Evolutionary conservation across 345 rosid genomes (phyloP).

Genomic region (Dovyalis caffra): DNA sequence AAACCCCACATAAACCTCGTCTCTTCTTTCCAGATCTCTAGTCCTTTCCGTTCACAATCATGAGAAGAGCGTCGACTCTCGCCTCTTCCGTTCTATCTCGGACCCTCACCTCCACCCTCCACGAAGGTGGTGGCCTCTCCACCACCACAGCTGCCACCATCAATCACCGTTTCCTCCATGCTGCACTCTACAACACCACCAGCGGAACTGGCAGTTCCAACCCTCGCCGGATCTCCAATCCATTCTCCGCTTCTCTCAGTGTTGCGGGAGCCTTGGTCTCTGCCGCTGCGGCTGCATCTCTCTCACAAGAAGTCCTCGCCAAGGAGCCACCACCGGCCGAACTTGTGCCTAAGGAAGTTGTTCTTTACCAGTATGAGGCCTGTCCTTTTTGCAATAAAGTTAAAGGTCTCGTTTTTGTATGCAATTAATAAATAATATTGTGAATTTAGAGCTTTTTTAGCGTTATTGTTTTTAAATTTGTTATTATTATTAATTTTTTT

Average conservation of each 20-base stretch:
- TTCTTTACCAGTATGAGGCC: constrained; percentile 92
- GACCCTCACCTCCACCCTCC: constrained; percentile 21
- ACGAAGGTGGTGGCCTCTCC: constrained; percentile 15
- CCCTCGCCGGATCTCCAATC: constrained; percentile 32
- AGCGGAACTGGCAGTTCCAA: constrained; percentile 19
- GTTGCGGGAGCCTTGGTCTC: constrained; percentile 38
- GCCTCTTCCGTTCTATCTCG: constrained; percentile 37
- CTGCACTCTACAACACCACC: constrained; percentile 37
- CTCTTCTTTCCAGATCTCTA: background rate
- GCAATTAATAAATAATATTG: background rate
- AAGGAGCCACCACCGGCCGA: constrained; percentile 47
- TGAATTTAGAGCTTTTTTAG: background rate
- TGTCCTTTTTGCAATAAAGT: constrained; percentile 98
- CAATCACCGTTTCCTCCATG: constrained; percentile 19
- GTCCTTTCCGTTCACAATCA: background rate
- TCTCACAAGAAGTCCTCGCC: constrained; percentile 42
- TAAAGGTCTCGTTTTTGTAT: constrained; percentile 46
- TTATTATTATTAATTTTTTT: too few species aligned
- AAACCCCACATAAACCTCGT: background rate
- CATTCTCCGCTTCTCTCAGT: constrained; percentile 21
- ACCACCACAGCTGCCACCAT: constrained; percentile 12
- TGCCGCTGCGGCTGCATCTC: constrained; percentile 19
- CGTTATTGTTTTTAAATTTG: background rate
- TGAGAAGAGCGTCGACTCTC: constrained; percentile 42
- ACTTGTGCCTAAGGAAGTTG: constrained; percentile 59